phyloP scores from a whole-genome alignment of 1,284 basidiomycete genomes.

The Ustilago trichophora region DNA sequence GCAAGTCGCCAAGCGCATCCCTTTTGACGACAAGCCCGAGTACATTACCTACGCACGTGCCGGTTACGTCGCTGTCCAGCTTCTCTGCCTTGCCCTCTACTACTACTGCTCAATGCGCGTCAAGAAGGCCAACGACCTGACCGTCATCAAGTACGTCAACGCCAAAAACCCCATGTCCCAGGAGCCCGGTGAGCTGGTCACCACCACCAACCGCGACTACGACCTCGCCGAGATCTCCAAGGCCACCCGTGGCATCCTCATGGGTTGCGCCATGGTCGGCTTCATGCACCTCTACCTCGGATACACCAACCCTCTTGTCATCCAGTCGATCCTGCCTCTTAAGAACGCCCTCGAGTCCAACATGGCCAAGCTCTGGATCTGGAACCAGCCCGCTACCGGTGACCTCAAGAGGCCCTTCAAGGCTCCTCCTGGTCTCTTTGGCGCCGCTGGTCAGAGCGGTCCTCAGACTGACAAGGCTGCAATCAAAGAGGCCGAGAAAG shows the following conservation, averaged over 20 bases:
- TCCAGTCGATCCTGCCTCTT: constrained; percentile 64
- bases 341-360: constrained; percentile 66
- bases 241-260: constrained; percentile 73
- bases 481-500: constrained; percentile 86
- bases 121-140: constrained; percentile 92
- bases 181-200: constrained; percentile 81
- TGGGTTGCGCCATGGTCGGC: constrained; percentile 67
- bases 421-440: constrained; percentile 76
- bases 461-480: constrained; percentile 83
- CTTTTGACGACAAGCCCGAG: constrained; percentile 83
- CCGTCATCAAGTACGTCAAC: constrained; percentile 86
- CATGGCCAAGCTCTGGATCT: constrained; percentile 66
- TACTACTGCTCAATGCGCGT: constrained; percentile 76
- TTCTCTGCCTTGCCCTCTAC: constrained; percentile 77
- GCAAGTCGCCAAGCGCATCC: constrained; percentile 84
- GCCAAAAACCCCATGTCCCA: constrained; percentile 70
- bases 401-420: constrained; percentile 93
- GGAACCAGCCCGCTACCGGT: constrained; percentile 73
- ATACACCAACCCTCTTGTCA: constrained; percentile 66
- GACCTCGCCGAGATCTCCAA: constrained; percentile 88
- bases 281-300: constrained; percentile 66
- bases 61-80: constrained; percentile 81
- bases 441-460: constrained; percentile 60
- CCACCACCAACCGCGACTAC: constrained; percentile 93
- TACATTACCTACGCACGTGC: constrained; percentile 83